A percentile compares a stretch with the other conserved stretches of the same genome.
phyloP scores from a whole-genome alignment of 768 basidiomycete species.

The Russula vinacea region DNA sequence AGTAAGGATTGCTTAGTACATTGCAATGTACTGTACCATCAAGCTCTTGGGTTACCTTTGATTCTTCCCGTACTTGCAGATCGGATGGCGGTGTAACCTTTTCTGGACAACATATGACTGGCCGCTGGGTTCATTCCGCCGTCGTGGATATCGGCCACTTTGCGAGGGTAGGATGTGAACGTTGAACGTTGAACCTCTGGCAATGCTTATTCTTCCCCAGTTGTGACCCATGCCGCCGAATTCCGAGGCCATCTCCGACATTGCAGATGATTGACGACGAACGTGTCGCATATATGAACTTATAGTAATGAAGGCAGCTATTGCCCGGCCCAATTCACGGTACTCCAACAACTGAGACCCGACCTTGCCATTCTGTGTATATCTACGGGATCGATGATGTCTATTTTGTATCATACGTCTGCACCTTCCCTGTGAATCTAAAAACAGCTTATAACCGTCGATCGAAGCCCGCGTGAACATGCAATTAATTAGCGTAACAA shows the following conservation, averaged over 20 bases:
- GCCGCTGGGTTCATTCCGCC: constrained; percentile 1
- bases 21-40: background rate
- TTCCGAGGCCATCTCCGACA: background rate
- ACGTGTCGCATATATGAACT: background rate
- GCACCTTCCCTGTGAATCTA: background rate
- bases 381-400: background rate
- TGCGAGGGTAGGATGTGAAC: background rate
- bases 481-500: background rate
- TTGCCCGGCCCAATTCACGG: background rate
- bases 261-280: background rate
- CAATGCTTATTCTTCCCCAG: background rate
- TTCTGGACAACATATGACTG: background rate
- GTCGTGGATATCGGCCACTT: background rate
- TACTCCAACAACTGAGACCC: background rate
- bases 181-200: background rate
- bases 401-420: background rate
- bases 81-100: background rate
- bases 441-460: background rate
- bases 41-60: background rate
- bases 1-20: background rate
- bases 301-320: background rate
- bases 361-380: background rate
- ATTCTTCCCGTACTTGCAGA: background rate
- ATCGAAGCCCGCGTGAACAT: background rate
- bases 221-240: background rate